Conservation (phyloP, 352 stramenopile genomes). For the Globisporangium spinosum region DNA sequence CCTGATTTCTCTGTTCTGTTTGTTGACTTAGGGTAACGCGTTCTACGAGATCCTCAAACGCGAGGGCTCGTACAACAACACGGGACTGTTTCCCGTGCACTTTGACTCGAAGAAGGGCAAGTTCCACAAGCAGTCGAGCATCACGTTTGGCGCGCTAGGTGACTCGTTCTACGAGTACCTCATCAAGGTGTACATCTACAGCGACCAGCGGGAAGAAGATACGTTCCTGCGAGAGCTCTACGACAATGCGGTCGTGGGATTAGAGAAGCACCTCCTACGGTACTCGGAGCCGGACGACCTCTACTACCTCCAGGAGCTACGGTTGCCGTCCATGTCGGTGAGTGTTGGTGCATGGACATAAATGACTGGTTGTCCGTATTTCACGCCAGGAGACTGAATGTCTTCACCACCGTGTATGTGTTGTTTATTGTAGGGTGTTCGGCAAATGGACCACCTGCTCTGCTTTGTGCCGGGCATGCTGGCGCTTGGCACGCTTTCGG, state of each 20-base stretch:
- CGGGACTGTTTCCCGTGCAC: slow-evolving; percentile 89
- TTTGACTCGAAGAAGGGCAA: slow-evolving; percentile 41
- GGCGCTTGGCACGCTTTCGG: slow-evolving; percentile 87
- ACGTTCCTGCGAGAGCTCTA: slow-evolving; percentile 86
- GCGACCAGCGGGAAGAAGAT: slow-evolving; percentile 70
- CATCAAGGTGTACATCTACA: slow-evolving; percentile 97
- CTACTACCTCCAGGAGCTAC: slow-evolving; percentile 67
- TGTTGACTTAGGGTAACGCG: slow-evolving; percentile 49
- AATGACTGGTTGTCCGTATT: background rate
- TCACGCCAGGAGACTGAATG: background rate
- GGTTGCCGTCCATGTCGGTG: slow-evolving; percentile 35
- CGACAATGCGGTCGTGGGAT: slow-evolving; percentile 91
- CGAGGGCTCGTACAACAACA: slow-evolving; percentile 64
- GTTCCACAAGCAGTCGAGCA: slow-evolving; percentile 30
- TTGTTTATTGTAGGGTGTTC: slow-evolving; percentile 11
- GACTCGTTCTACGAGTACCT: slow-evolving; percentile 99
- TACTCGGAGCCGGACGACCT: slow-evolving; percentile 54
- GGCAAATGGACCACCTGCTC: slow-evolving; percentile 95
- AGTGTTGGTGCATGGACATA: background rate
- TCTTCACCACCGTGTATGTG: too few relatives aligned
- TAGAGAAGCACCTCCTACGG: slow-evolving; percentile 89
- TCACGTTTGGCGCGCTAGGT: slow-evolving; percentile 93
- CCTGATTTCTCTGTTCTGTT: background rate
- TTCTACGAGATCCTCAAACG: slow-evolving; percentile 73
- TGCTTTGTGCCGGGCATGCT: slow-evolving; percentile 95